Evolutionary conservation across 108 stramenopile genomes (phyloP), one percentile per base, ranked within the genome.

Genomic region (Mediolabrus comicus): DNA sequence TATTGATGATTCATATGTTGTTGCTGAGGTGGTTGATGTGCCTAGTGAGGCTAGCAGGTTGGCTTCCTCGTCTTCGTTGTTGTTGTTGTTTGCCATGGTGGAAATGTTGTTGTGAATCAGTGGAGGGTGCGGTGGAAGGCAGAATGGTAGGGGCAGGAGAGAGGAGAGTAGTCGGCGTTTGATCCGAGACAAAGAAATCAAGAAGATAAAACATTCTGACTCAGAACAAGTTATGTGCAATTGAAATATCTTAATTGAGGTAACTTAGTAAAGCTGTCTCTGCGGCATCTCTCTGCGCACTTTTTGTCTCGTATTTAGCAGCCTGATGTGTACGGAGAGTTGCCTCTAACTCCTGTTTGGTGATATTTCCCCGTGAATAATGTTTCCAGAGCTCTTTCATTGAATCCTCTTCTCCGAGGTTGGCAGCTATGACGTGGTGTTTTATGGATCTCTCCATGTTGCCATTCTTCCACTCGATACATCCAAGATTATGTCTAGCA

Each of bases 1-100:
- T 17, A 93, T 86, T 2, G 73, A 63, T 33, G 74, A 67, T 69
- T 93, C 92, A 65, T 93, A 93, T 33, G 53, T 61, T 9, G 73
- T 56, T 16, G 65, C 74, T 26, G n/a, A n/a, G n/a, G 87, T 77
- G 19, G 79, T 65, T 14, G 77, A 59, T 26, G 80, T 57, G 31
- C 84, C 84, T 17, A 92, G 62, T 0, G 85, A 53, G 33, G 87
- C 86, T 65, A 92, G 71, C 32, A 92, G 34, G 29, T 72, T 62
- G 41, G 83, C 67, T 61, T 92, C 90, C 29, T 85, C 80, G 11
- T 61, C 39, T 24, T 61, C 26, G 26, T 34, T 13, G 13, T 49
- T 59, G 19, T 19, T 24, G 17, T 39, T 6, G 39, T 57, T 39
- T 5, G 39, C 39, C 56, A 57, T 49, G 46, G 22, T 41, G 11